Evolutionary conservation across 1,139 yeast genomes (phyloP).

Genomic region (Saccharomycopsis crataegensis): DNA sequence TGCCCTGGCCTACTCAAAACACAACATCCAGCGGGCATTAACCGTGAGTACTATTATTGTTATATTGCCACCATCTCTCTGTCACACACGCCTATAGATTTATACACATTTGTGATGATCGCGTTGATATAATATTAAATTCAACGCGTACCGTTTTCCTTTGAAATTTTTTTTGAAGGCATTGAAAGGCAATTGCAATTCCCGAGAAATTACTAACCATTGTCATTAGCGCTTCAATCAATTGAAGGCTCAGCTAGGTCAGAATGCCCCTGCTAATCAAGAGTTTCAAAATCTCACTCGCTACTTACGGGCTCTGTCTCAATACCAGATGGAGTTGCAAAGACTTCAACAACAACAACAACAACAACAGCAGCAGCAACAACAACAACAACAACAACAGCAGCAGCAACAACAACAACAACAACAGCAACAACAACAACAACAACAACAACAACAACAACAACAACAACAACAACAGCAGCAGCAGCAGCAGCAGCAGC

Average conservation of each 20-base stretch:
- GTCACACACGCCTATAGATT: too few relatives aligned
- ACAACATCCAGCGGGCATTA: conserved; percentile 9
- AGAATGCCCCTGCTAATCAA: conserved; percentile 51
- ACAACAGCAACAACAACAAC: conserved; percentile 16
- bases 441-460: conserved; percentile 20
- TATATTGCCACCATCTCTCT: not conserved
- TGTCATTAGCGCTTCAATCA: conserved; percentile 26
- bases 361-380: conserved; percentile 18
- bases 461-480: conserved; percentile 18
- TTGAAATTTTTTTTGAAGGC: not conserved
- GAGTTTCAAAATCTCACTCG: conserved; percentile 34
- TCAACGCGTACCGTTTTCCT: not conserved
- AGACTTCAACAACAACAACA: conserved; percentile 20
- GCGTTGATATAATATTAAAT: not conserved
- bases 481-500: conserved; percentile 13
- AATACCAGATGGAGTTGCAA: conserved; percentile 20
- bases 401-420: conserved; percentile 19
- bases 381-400: conserved; percentile 18
- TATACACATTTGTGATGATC: not conserved
- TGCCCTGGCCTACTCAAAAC: conserved; percentile 6
- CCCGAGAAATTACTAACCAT: not conserved
- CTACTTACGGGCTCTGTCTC: conserved; percentile 13
- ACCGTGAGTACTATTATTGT: conserved; percentile 1
- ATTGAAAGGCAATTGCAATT: not conserved
- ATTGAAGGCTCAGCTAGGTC: conserved; percentile 55